Conservation (phyloP, 2,329 filamentous ascomycete genomes). For the Pseudocercospora fijiensis region DNA sequence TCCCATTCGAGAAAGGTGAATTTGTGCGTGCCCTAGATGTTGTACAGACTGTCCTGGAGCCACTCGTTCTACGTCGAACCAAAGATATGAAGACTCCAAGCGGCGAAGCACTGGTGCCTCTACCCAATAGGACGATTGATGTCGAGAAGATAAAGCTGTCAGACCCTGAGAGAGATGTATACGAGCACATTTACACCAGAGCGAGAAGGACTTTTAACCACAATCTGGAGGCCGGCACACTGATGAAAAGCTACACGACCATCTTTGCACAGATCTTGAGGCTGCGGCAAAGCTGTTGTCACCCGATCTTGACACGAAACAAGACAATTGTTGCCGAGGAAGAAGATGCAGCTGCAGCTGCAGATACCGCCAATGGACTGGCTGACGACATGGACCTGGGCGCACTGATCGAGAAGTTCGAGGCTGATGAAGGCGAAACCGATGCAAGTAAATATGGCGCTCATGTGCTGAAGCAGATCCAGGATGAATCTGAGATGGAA, state of each 20-base stretch:
- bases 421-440: conserved; percentile 55
- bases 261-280: conserved; percentile 96
- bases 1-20: conserved; percentile 93
- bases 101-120: conserved; percentile 74
- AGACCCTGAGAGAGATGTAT: conserved; percentile 80
- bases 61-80: conserved; percentile 88
- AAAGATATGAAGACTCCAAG: conserved; percentile 98
- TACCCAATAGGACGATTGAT: conserved; percentile 78
- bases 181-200: conserved; percentile 81
- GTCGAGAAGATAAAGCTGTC: conserved; percentile 87
- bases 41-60: conserved; percentile 93
- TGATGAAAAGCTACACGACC: conserved; percentile 93
- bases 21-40: conserved; percentile 92
- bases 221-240: conserved; percentile 85
- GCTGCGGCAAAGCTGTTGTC: conserved; percentile 89
- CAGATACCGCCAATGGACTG: conserved; percentile 76
- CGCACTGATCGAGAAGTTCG: conserved; percentile 80
- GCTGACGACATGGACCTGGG: conserved; percentile 96
- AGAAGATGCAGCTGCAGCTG: conserved; percentile 73
- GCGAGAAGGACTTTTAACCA: conserved; percentile 81
- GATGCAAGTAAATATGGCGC: conserved; percentile 75
- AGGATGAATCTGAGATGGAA: conserved; percentile 82
- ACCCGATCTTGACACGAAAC: conserved; percentile 85
- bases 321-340: conserved; percentile 83
- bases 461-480: conserved; percentile 85